A percentile compares a stretch with the other conserved stretches of the same genome.
phyloP scores from a whole-genome alignment of 257 asterid genomes.

The Apocynum venetum region DNA sequence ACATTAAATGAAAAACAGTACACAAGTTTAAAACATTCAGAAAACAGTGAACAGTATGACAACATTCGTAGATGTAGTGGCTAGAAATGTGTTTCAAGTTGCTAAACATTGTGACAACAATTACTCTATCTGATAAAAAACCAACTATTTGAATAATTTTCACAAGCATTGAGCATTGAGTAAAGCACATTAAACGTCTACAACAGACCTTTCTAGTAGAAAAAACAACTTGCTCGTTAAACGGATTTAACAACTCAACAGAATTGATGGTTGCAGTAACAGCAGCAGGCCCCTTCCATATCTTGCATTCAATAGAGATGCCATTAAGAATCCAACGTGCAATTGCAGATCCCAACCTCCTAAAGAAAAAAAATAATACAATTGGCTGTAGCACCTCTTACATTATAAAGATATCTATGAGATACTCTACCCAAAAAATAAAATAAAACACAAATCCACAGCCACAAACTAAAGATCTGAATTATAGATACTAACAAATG shows the following conservation, averaged over 20 bases:
- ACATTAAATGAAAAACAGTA: background rate
- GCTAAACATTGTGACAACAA: background rate
- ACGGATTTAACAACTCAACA: conserved; percentile 62
- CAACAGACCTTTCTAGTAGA: conserved; percentile 54
- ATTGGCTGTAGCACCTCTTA: background rate
- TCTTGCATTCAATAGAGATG: conserved; percentile 55
- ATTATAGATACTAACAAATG: background rate
- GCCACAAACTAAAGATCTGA: background rate
- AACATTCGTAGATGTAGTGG: background rate
- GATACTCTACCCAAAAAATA: background rate
- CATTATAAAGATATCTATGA: background rate
- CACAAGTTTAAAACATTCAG: background rate
- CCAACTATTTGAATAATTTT: background rate
- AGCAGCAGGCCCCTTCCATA: conserved; percentile 61
- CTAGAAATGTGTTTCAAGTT: background rate
- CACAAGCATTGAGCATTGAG: background rate
- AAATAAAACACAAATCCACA: background rate
- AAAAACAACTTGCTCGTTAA: conserved; percentile 49
- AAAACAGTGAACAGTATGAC: background rate
- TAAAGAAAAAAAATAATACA: conserved; percentile 23
- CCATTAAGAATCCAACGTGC: conserved; percentile 53
- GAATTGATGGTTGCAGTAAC: conserved; percentile 51
- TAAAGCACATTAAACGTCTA: background rate
- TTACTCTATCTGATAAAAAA: background rate
- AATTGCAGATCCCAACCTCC: conserved; percentile 64